Evolutionary conservation across 1,284 basidiomycete genomes (phyloP), one percentile per base, ranked within the genome.

Genomic region (Sanghuangporus sanghuang): DNA sequence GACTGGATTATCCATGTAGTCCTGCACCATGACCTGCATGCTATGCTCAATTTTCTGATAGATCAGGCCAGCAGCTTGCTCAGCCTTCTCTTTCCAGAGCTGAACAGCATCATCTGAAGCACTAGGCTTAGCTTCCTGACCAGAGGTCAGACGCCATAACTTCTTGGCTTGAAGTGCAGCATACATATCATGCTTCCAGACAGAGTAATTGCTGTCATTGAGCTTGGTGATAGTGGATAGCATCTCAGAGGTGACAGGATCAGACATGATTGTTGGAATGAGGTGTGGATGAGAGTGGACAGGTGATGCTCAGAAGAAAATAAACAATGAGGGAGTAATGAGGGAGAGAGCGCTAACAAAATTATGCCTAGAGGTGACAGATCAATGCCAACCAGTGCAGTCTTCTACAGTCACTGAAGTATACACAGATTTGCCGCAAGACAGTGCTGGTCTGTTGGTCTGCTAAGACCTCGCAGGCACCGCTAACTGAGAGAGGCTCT

Each of bases 371-470:
- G 21, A 42, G 36, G 14, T n/a, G 23, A 21, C 21, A 21, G 14
- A 39, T 16, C 12, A 40, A 23, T 23, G 23, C 23, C 23, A 23
- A 23, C 23, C 23, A 23, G 23, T 23, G 23, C 23, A 23, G 23
- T 23, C 23, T 23, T 23, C 23, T 23, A 23, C 23, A 23, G 18
- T 14, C 36, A n/a, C 11, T 42, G n/a, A 40, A 42, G 23, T 57
- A 56, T 56, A 56, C 38, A 57, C 56, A 42, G 49, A 23, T 21
- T 42, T 12, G 16, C 56, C 38, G 38, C 56, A 57, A 57, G 56
- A 57, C 56, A 57, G 56, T 57, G 36, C 56, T 57, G 56, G n/a
- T 57, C 56, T 57, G 56, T 57, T 57, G 56, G 56, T 40, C 56
- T 12, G 16, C 39, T 42, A 38, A 40, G 39, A 40, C 38, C 56